Base-by-base conservation (phyloP, 306 rosid genomes). In the Acmispon strigosus region DNA sequence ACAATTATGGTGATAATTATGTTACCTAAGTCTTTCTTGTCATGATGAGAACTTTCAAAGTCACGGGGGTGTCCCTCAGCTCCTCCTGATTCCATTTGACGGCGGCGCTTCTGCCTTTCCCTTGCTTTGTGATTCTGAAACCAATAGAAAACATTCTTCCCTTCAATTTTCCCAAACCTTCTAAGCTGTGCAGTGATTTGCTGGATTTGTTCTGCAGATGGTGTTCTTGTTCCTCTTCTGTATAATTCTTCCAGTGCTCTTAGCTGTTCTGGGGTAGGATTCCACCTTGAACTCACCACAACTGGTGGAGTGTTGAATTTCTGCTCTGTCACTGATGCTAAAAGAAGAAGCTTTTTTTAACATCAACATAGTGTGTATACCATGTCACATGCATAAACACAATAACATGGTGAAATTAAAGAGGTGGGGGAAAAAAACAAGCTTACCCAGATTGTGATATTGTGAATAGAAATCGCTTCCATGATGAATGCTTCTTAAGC, bases 121-220 rank as follows among this genome's bases (percentile, higher is more conserved):
- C 98, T 88, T 0, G 98, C 98, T 76, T 92, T 92, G 75, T 92
- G 98, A 71, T 92, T 92, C 64, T 92, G 98, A 79, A 92, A 92
- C 96, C 98, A 92, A 58, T 92, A 92, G 85, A 92, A 92, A 3
- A 92, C 98, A 60, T 92, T 92, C 66, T 92, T 92, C n/a, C 96
- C 98, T 76, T 92, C 98, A 42, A 92, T 90, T 67, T 92, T 92
- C 15, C 98, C 98, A 43, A 66, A 92, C 34, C 88, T 81, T 18
- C 92, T 70, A 37, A 92, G 98, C 70, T 92, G 98, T 6, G 96
- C 84, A 0, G 98, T 90, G 63, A 92, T 90, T 17, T 90, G 92
- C 62, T 90, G 98, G 64, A 92, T 92, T 84, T 92, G 96, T 55
- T 92, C 98, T 0, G 98, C 98, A 50, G 96, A 86, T 0, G 98